Evolutionary conservation across 1,139 yeast genomes (phyloP).

Genomic region (Pichia sp.): DNA sequence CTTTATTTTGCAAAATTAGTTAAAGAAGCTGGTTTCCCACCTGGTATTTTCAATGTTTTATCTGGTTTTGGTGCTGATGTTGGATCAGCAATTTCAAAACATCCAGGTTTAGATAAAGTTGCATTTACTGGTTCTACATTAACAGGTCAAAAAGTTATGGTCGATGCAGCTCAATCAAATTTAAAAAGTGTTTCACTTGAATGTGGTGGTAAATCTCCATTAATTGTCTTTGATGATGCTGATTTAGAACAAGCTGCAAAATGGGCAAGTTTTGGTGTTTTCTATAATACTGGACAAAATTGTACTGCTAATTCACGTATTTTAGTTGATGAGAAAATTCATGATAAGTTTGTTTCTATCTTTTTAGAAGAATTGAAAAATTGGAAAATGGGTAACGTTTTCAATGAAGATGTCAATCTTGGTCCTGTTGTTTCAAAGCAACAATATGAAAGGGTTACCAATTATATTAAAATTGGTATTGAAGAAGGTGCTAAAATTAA

Average conservation of each 20-base stretch:
- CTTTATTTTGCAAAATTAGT: conserved; percentile 46
- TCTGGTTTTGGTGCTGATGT: conserved; percentile 47
- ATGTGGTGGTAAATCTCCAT: conserved; percentile 88
- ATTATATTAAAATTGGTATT: conserved; percentile 61
- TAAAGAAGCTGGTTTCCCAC: conserved; percentile 54
- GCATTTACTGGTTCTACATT: conserved; percentile 56
- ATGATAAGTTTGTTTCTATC: conserved; percentile 53
- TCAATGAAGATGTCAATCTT: conserved; percentile 47
- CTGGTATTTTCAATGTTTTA: conserved; percentile 56
- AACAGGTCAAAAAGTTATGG: conserved; percentile 45
- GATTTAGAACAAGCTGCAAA: conserved; percentile 75
- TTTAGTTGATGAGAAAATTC: conserved; percentile 61
- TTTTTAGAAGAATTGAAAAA: conserved; percentile 34
- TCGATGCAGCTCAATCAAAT: conserved; percentile 57
- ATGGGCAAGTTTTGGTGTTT: conserved; percentile 80
- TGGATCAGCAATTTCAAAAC: conserved; percentile 44
- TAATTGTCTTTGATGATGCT: conserved; percentile 63
- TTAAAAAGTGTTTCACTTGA: conserved; percentile 77
- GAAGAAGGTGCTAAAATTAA: conserved; percentile 51
- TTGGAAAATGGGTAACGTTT: conserved; percentile 55
- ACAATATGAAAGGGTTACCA: conserved; percentile 62
- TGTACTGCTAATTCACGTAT: conserved; percentile 87
- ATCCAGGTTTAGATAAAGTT: conserved; percentile 43
- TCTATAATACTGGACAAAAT: conserved; percentile 82
- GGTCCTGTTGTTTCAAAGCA: conserved; percentile 75